Evolutionary conservation across 345 rosid genomes (phyloP).

Genomic region (Dipteronia dyeriana): DNA sequence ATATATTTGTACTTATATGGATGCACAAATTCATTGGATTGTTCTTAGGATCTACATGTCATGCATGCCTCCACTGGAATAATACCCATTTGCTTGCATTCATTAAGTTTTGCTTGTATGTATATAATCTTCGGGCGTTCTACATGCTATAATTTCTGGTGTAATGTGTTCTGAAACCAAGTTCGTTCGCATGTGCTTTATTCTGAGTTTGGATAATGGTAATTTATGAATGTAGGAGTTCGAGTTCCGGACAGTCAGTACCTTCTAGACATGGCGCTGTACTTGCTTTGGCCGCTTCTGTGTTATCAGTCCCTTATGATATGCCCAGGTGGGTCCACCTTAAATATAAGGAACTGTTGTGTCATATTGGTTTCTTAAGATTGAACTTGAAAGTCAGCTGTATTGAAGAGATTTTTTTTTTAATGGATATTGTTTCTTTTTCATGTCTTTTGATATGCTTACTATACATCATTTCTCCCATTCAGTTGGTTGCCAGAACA

Average conservation of each 20-base stretch:
- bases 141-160: background rate
- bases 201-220: slow-evolving; percentile 11
- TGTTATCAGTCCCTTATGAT: slow-evolving; percentile 94
- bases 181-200: background rate
- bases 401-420: background rate
- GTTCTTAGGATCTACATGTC: too few species aligned
- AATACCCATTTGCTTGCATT: background rate
- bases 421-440: background rate
- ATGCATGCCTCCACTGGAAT: too few species aligned
- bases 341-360: slow-evolving; percentile 2
- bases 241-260: slow-evolving; percentile 41
- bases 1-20: too few species aligned
- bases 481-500: slow-evolving; percentile 94
- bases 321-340: slow-evolving; percentile 82
- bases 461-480: background rate
- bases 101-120: background rate
- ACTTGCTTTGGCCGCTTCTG: slow-evolving; percentile 96
- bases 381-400: background rate
- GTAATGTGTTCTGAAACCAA: background rate
- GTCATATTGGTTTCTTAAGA: background rate
- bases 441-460: background rate
- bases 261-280: slow-evolving; percentile 89
- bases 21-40: too few species aligned
- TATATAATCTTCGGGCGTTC: background rate
- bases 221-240: slow-evolving; percentile 49